phyloP scores from a whole-genome alignment of 495 filamentous ascomycete species.

The Aspergillus bridgeri region DNA sequence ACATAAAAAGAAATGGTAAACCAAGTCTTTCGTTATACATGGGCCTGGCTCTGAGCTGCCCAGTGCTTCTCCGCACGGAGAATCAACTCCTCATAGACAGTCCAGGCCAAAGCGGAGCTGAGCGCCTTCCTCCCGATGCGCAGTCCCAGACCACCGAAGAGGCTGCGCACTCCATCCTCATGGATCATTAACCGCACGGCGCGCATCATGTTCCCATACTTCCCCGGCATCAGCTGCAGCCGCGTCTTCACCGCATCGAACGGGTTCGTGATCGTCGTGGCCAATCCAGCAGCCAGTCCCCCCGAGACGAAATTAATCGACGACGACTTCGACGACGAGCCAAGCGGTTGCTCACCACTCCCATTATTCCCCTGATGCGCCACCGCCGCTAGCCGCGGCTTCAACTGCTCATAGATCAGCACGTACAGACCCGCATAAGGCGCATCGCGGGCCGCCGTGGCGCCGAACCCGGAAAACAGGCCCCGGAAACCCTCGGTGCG shows the following conservation, averaged over 20 bases:
- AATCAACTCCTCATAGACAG: slow-evolving; percentile 91
- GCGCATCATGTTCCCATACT: slow-evolving; percentile 82
- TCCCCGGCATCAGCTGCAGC: slow-evolving; percentile 80
- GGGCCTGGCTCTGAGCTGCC: slow-evolving; percentile 29
- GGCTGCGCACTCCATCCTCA: slow-evolving; percentile 74
- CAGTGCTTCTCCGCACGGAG: slow-evolving; percentile 66
- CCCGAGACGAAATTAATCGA: slow-evolving; percentile 83
- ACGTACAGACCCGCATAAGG: slow-evolving; percentile 96
- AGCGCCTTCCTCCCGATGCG: slow-evolving; percentile 89
- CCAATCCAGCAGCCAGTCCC: slow-evolving; percentile 71
- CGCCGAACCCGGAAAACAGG: slow-evolving; percentile 91
- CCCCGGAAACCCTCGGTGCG: slow-evolving; percentile 71
- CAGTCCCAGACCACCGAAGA: slow-evolving; percentile 84
- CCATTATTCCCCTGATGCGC: not conserved
- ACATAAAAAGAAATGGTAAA: not conserved
- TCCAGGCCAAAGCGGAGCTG: slow-evolving; percentile 91
- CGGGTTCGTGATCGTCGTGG: slow-evolving; percentile 87
- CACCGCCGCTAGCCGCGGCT: slow-evolving; percentile 56
- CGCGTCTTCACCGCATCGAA: slow-evolving; percentile 96
- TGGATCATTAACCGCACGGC: slow-evolving; percentile 70
- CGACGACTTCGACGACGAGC: slow-evolving; percentile 49
- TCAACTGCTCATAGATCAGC: slow-evolving; percentile 87
- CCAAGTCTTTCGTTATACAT: not conserved
- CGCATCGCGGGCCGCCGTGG: slow-evolving; percentile 88
- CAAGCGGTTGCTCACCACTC: slow-evolving; percentile 6